Evolutionary conservation across 2,329 filamentous ascomycete species (phyloP).

Genomic region (Dactylellina drechsleri): DNA sequence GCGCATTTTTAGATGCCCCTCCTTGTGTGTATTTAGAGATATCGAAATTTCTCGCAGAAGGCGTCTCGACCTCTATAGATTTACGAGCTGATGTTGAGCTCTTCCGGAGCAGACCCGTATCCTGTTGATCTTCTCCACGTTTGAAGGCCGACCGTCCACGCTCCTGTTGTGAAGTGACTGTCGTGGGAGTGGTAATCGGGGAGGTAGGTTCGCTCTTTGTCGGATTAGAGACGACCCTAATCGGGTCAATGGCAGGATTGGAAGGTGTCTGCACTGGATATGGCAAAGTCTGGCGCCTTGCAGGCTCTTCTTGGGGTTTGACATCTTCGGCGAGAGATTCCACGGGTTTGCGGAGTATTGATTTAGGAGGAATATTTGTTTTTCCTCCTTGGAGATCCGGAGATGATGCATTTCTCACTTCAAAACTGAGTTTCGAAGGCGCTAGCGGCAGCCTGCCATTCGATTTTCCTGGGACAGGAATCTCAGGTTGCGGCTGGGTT

Average conservation of each 20-base stretch:
- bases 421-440: conserved; percentile 47
- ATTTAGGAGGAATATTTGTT: conserved; percentile 36
- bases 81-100: conserved; percentile 43
- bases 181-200: conserved; percentile 9
- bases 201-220: conserved; percentile 33
- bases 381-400: conserved; percentile 32
- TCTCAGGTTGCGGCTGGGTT: conserved; percentile 37
- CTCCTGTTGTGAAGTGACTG: conserved; percentile 29
- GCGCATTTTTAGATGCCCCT: conserved; percentile 22
- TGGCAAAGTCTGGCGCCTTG: conserved; percentile 14
- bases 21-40: conserved; percentile 51
- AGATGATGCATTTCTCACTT: conserved; percentile 36
- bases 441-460: conserved; percentile 31
- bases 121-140: conserved; percentile 30
- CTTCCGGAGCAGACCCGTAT: conserved; percentile 15
- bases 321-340: conserved; percentile 29
- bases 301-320: conserved; percentile 17
- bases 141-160: conserved; percentile 48
- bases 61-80: conserved; percentile 46
- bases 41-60: conserved; percentile 51
- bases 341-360: conserved; percentile 47
- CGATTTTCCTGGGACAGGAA: conserved; percentile 23
- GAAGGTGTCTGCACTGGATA: not conserved
- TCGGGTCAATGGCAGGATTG: conserved; percentile 21
- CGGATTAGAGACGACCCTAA: conserved; percentile 18